Base-by-base conservation (phyloP, 805 yeast species). In the Wickerhamiella sorbophila region DNA sequence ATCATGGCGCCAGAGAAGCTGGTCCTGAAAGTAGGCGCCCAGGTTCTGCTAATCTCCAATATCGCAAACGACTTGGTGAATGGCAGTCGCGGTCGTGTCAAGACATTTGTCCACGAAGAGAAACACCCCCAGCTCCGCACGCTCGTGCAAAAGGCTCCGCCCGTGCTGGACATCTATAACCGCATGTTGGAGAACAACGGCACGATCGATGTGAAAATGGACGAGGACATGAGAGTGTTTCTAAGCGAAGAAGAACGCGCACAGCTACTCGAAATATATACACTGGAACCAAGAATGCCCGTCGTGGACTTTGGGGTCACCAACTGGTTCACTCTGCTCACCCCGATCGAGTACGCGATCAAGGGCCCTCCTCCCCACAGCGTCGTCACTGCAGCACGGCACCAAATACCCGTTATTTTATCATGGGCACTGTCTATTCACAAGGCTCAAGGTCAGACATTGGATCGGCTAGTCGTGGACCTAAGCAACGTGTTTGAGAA, bases 391-490 rank as follows among this genome's bases (percentile, higher is more conserved):
- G 91, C 81, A 1, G 64, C 76, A 2, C 66, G 95, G 52, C 62
- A 64, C 0, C 98, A 91, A 56, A 46, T 88, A 2, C 98, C 98
- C 0, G 61, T 91, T 41, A 76, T 86, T 48, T 63, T 84, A 14
- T 91, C 97, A 0, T 91, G 97, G 96, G 86, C 98, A 0, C 61
- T 91, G 41, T 86, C 96, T 0, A 88, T 91, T 40, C 98, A 91
- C 57, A 88, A 88, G 61, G 79, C 97, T 0, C 98, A 88, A 60
- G 98, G 98, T 1, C 87, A 88, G 60, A 81, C 97, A 0, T 59
- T 86, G 31, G 74, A 77, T 2, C 66, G 76, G 34, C 84, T 83
- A 1, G 69, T 72, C 44, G 94, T 88, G 4, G 94, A 91, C 58
- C 66, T 91, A 45, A 64, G 69, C 21, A 67, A 70, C 43, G 76